Evolutionary conservation across 2,329 filamentous ascomycete genomes (phyloP).

Genomic region (Blumeriella jaapii): DNA sequence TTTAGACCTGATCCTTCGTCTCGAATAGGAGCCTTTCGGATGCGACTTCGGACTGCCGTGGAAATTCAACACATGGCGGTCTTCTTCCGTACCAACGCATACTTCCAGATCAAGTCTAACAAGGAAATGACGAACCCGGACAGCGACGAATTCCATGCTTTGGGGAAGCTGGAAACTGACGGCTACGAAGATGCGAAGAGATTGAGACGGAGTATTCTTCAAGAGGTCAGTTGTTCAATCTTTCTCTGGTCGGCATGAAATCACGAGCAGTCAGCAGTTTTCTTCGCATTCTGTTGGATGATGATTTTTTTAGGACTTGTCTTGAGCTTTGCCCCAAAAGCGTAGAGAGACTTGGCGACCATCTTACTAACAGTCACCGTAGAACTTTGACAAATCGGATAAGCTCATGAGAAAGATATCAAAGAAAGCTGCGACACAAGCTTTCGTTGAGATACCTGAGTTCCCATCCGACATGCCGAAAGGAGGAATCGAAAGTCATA

Average conservation of each 20-base stretch:
- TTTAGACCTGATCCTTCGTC: slow-evolving; percentile 17
- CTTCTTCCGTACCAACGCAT: slow-evolving; percentile 77
- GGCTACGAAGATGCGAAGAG: slow-evolving; percentile 69
- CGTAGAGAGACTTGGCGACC: slow-evolving; percentile 10
- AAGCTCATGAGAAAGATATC: slow-evolving; percentile 52
- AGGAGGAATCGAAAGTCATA: slow-evolving; percentile 62
- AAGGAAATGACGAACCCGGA: slow-evolving; percentile 49
- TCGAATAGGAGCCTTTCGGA: slow-evolving; percentile 46
- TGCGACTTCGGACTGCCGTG: slow-evolving; percentile 58
- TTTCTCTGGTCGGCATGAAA: neutral
- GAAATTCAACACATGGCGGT: slow-evolving; percentile 71
- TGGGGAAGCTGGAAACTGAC: slow-evolving; percentile 60
- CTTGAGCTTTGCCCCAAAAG: too few species aligned
- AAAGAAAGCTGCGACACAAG: slow-evolving; percentile 38
- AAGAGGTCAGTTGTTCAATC: slow-evolving; percentile 32
- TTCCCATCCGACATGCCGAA: slow-evolving; percentile 39
- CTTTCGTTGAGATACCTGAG: slow-evolving; percentile 52
- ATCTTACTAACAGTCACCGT: neutral
- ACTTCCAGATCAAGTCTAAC: slow-evolving; percentile 72
- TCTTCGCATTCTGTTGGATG: too few species aligned
- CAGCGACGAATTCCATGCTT: slow-evolving; percentile 50
- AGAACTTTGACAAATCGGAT: slow-evolving; percentile 42
- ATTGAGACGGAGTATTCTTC: slow-evolving; percentile 69
- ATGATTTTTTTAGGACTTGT: too few species aligned
- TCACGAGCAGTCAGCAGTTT: too few species aligned